Base-by-base conservation (phyloP, 768 basidiomycete species). In the Trichaptum fuscoviolaceum region DNA sequence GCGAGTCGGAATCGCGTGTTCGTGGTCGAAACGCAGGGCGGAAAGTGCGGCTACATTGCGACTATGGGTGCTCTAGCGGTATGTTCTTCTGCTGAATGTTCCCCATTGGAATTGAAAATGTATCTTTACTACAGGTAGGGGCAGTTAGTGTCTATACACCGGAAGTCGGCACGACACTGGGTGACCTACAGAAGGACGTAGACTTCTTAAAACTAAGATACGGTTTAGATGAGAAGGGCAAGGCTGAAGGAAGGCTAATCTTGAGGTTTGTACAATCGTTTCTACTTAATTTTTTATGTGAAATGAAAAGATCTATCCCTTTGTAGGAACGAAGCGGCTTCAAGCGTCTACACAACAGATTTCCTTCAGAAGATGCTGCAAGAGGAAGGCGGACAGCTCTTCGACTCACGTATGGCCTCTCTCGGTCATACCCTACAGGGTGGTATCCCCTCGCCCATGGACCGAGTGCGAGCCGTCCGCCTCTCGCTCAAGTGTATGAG, bases 401-500 rank as follows among this genome's bases (percentile, higher is more conserved):
- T 99, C 74, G 97, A 99, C 78, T 88, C 97, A 23, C 90, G 97
- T 62, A 92, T 88, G 23, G 97, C 96, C n/a, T 91, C 94, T 0
- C 86, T 99, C 23, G 97, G 97, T 18, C 97, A 99, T 79, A 99
- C 96, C 5, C 80, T 99, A 2, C 97, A 99, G 73, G 97, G 97
- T 8, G 95, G 95, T 1, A 88, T 94, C 20, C 97, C 97, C 5
- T 97, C 96, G 0, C 97, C 97, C 0, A 84, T 93, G 71, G 97
- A 99, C 79, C 92, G 96, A 63, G 88, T 91, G 0, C 91, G 94
- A 27, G 97, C 94, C 2, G 89, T 91, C 7, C 90, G 97, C 35
- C 84, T 98, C 58, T 88, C 96, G 8, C 81, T 96, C 68, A 90
- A 93, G 71, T 96, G 93, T 79, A 95, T 99, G 93, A 80, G 87